These are phyloP conservation scores for Malania oleifera DNA, from an alignment of 164 flowering plant genomes.

Conservation along the genomic window DNA sequence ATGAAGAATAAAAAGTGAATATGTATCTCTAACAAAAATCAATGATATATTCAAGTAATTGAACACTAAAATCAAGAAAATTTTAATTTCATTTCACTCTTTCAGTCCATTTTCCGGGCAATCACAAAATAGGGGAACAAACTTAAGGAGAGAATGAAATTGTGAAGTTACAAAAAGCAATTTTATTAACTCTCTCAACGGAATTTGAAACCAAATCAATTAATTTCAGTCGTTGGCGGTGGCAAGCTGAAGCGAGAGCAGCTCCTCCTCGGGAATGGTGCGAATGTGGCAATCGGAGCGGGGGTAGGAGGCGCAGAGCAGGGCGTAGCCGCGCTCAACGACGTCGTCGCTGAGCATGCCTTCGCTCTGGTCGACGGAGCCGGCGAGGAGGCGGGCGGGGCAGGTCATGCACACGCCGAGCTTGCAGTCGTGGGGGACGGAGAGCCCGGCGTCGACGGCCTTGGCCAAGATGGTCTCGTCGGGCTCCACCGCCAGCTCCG, in stretches of 20 bases:
- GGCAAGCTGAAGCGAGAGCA: conserved; percentile 75
- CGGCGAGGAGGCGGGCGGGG: conserved; percentile 71
- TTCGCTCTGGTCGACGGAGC: conserved; percentile 88
- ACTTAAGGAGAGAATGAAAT: no score
- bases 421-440: conserved; percentile 90
- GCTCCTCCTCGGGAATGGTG: conserved; percentile 87
- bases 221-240: conserved; percentile 76
- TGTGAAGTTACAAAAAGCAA: no score
- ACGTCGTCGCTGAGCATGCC: conserved; percentile 98
- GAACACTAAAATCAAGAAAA: no score
- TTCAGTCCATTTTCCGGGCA: no score
- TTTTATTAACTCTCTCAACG: no score
- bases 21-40: no score
- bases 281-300: conserved; percentile 67
- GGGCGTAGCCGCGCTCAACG: conserved; percentile 64
- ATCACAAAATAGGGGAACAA: no score
- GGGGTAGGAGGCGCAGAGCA: conserved; percentile 76
- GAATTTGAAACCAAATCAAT: no score
- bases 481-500: conserved; percentile 73
- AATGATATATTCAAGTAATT: no score
- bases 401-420: conserved; percentile 99
- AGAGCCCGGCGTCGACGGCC: conserved; percentile 70
- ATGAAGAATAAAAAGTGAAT: no score
- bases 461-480: conserved; percentile 79
- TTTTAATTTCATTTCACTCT: no score